Base-by-base conservation (phyloP, 345 rosid genomes). In the Citrus trifoliata region DNA sequence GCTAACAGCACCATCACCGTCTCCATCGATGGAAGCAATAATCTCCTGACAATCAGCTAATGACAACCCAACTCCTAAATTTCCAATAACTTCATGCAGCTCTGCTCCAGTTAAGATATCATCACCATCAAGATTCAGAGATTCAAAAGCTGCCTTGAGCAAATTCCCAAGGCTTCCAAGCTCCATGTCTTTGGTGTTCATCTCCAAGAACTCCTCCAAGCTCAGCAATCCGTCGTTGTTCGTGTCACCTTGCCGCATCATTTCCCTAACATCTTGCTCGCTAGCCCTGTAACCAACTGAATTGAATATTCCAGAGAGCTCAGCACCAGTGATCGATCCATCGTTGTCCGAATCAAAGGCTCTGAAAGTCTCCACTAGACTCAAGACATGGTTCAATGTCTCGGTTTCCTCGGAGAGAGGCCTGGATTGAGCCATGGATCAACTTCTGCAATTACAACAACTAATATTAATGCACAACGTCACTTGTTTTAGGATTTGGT, bases 341-440 rank as follows among this genome's bases (percentile, higher is more conserved):
- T 91, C 93, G 14, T 84, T 86, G 82, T 91, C 85, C 0, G 88
- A 63, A 67, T 91, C 95, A 1, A 91, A 91, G 78, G 90, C 92
- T 78, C 84, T 62, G 71, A 91, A 91, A n/a, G 92, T 85, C 82
- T 89, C 92, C 24, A 87, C 78, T 33, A 91, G 88, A 21, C 79
- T 75, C 32, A 82, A 72, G 70, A 87, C 87, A 5, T 88, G 84
- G 87, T 75, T 81, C 62, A 89, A 76, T 24, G 85, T 78, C 83
- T 91, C 95, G 8, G 80, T 79, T 79, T 83, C 90, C 4, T 82
- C 76, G 5, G 83, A 73, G 65, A 87, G 79, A 33, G 87, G 65
- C 28, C 79, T 78, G 3, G 25, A 12, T 70, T 84, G 87, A 85
- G 91, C 88, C 93, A 89, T 89, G 51, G 40, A 22, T 46, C 51